These are phyloP conservation scores for Bryoglossum gracile DNA, from an alignment of 495 filamentous ascomycete genomes.

Conservation along the genomic window DNA sequence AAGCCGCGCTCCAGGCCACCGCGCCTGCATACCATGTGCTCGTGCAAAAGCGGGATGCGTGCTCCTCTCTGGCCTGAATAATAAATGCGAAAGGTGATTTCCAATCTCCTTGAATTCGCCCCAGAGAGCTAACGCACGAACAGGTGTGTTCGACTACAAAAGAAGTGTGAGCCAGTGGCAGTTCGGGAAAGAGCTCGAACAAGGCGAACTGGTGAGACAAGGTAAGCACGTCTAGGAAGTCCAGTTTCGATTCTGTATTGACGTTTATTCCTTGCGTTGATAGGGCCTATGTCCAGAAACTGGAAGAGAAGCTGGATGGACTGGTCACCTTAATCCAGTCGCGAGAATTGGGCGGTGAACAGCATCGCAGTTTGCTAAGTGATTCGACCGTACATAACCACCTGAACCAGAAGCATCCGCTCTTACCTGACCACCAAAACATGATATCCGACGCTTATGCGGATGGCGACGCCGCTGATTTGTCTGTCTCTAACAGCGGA, in stretches of 20 bases:
- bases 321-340: background rate
- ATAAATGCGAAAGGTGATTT: background rate
- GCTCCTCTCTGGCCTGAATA: background rate
- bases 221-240: background rate
- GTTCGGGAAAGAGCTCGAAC: background rate
- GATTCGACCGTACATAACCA: background rate
- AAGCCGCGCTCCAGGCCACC: background rate
- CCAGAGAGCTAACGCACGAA: background rate
- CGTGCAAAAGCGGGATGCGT: background rate
- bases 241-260: background rate
- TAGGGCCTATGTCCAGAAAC: background rate
- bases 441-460: background rate
- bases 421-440: background rate
- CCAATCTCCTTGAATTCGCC: background rate
- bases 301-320: background rate
- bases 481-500: background rate
- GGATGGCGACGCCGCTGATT: background rate
- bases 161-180: background rate
- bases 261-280: background rate
- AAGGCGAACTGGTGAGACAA: background rate
- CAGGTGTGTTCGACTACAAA: background rate
- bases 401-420: background rate
- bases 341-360: background rate
- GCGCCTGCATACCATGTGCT: background rate
- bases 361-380: background rate